Percentiles rank a stretch among this genome's conserved stretches.
Conservation (phyloP, 768 basidiomycete genomes). For the Boletellus ananiceps region DNA sequence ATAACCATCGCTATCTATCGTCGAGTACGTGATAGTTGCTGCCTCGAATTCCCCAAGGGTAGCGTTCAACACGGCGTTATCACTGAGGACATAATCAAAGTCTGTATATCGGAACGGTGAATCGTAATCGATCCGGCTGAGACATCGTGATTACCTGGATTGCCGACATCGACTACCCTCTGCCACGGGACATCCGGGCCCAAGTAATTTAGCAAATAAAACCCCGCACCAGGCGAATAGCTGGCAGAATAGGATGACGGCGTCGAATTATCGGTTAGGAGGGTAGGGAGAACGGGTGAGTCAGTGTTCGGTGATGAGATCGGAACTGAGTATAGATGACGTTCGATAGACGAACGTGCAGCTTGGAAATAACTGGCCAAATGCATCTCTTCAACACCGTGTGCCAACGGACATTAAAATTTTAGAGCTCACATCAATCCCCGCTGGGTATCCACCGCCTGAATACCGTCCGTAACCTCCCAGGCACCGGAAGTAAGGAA, state of each 20-base stretch:
- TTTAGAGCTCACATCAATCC: slow-evolving; percentile 60
- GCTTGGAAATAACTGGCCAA: slow-evolving; percentile 79
- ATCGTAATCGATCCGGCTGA: background rate
- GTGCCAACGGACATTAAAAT: slow-evolving; percentile 31
- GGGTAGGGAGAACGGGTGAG: slow-evolving; percentile 34
- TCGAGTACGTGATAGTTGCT: slow-evolving; percentile 64
- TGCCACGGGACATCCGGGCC: slow-evolving; percentile 90
- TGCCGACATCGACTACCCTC: slow-evolving; percentile 57
- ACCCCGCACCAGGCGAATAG: slow-evolving; percentile 85
- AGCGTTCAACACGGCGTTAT: slow-evolving; percentile 63
- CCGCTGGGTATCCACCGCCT: slow-evolving; percentile 62
- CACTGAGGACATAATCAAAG: slow-evolving; percentile 61
- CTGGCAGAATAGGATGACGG: slow-evolving; percentile 57
- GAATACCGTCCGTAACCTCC: slow-evolving; percentile 80
- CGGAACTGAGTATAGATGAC: slow-evolving; percentile 77
- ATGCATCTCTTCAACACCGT: slow-evolving; percentile 20
- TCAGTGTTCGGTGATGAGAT: slow-evolving; percentile 50
- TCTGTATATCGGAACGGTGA: slow-evolving; percentile 33
- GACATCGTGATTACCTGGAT: slow-evolving; percentile 35
- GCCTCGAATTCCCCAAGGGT: slow-evolving; percentile 66
- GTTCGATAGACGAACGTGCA: slow-evolving; percentile 76
- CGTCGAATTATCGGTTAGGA: slow-evolving; percentile 48
- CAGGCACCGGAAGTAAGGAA: slow-evolving; percentile 87
- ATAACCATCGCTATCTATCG: slow-evolving; percentile 76
- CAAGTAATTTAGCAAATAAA: slow-evolving; percentile 73